Conservation (phyloP, 768 basidiomycete species). For the Suillus tomentosus region DNA sequence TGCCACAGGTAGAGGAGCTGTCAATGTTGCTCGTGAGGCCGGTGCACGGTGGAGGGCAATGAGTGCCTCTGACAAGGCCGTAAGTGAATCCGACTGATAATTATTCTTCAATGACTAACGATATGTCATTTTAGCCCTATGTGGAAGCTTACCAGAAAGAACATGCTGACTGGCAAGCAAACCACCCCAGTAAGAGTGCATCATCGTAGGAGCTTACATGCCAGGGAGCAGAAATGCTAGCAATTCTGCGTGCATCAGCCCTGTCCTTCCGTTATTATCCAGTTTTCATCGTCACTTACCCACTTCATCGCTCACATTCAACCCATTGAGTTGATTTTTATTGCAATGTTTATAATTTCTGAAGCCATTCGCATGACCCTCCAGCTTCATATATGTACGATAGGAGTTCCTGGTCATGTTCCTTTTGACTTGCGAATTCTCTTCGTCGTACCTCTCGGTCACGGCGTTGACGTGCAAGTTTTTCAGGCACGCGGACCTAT, state of each 20-base stretch:
- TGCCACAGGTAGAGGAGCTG: constrained; percentile 2
- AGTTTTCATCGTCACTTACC: neutral
- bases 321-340: constrained; percentile 1
- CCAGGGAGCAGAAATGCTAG: neutral
- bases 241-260: neutral
- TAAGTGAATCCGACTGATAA: constrained; percentile 14
- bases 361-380: neutral
- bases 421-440: neutral
- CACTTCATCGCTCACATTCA: neutral
- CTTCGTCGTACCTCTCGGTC: neutral
- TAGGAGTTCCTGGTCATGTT: neutral
- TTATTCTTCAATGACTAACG: neutral
- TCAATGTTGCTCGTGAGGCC: constrained; percentile 19
- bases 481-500: neutral
- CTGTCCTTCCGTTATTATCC: neutral
- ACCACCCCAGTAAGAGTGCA: neutral
- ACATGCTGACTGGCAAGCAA: neutral
- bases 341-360: constrained; percentile 1
- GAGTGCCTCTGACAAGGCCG: constrained; percentile 35
- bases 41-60: constrained; percentile 34
- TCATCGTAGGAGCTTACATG: neutral
- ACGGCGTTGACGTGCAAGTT: neutral
- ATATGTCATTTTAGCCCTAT: constrained; percentile 10
- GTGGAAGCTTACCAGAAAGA: constrained; percentile 12
- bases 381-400: neutral